Evolutionary conservation across 1,139 yeast species (phyloP), one percentile per base, ranked within the genome.

Genomic region (Kodamaea suecica): DNA sequence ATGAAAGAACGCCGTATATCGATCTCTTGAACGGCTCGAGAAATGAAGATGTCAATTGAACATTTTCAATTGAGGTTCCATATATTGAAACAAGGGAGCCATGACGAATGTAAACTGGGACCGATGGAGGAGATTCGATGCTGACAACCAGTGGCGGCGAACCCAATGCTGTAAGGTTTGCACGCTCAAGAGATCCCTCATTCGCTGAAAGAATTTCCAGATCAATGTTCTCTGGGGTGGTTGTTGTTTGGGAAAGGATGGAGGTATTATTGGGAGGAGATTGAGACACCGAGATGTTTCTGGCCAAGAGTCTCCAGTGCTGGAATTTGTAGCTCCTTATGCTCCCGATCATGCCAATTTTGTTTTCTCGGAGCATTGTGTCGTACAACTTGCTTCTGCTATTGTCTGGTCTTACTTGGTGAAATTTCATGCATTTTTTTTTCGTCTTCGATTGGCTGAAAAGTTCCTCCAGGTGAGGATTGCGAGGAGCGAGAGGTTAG

Each of bases 51-150:
- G 21, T 10, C 5, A 27, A 8, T 27, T 17, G 20, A 17, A 27
- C 30, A 15, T 63, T 41, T 34, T 61, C 63, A 21, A 66, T 44
- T 6, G 53, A 54, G 19, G 63, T 57, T 0, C 76, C 76, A 38
- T 62, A 69, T 3, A 78, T 55, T 4, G 80, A 63, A 36, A 78
- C 52, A 25, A 79, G 50, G 0, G 80, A 61, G 2, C 78, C 75
- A 26, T 67, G 58, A 33, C 70, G 64, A 14, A 76, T 52, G 41
- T 62, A 61, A 3, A 76, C 55, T 0, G 84, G 82, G 1, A 76
- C 62, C 0, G 84, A 77, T 2, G 84, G 78, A 1, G 81, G 79
- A n/a, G 74, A 52, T 3, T 65, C 59, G 9, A 76, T 51, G 3
- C 73, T 59, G 27, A 75, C 50, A 0, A 73, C 59, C 1, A 76